Base-by-base conservation (phyloP, 2,329 filamentous ascomycete species). In the Teratosphaeriaceae sp. region DNA sequence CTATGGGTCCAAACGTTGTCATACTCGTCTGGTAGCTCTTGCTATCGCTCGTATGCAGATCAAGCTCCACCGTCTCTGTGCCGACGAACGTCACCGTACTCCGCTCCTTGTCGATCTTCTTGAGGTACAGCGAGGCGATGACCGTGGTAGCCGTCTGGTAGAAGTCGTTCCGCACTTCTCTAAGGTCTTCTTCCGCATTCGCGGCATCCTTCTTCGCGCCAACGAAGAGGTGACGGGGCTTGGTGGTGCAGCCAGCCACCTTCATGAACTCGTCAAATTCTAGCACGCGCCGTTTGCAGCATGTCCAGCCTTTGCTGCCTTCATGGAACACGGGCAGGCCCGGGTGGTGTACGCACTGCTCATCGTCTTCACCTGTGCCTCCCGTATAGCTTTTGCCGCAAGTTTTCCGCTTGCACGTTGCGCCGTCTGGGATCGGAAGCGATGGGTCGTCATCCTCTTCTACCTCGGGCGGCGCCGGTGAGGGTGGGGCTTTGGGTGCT, bases 211-310 rank as follows among this genome's bases (percentile, higher is more conserved):
- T 86, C 55, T 77, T 79, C 53, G 80, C 75, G 3, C 85, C 85
- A 24, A 97, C 75, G 59, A 96, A 98, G 52, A 95, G 67, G 71
- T 98, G 92, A 47, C 77, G 74, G 33, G 74, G 71, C 67, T 89
- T 92, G 33, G 84, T 88, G 63, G 80, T 81, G 69, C 92, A 98
- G 1, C 92, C 92, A 56, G 85, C 81, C 46, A 98, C 90, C 67
- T 86, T 92, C 82, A 98, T 82, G 68, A 98, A 98, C 66, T 97
- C 84, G 64, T 98, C 89, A 65, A 98, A 98, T 62, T 98, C 92
- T 46, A 98, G 70, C 45, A 98, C 92, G 27, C 88, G 78, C 57
- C 88, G 76, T 77, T 97, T 97, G 71, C 92, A 98, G 73, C 92
- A 98, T 46, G 82, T 88, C 75, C 92, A 98, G 1, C 92, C 92